Conservation (phyloP, 495 filamentous ascomycete species). For the Penicillium lividum region DNA sequence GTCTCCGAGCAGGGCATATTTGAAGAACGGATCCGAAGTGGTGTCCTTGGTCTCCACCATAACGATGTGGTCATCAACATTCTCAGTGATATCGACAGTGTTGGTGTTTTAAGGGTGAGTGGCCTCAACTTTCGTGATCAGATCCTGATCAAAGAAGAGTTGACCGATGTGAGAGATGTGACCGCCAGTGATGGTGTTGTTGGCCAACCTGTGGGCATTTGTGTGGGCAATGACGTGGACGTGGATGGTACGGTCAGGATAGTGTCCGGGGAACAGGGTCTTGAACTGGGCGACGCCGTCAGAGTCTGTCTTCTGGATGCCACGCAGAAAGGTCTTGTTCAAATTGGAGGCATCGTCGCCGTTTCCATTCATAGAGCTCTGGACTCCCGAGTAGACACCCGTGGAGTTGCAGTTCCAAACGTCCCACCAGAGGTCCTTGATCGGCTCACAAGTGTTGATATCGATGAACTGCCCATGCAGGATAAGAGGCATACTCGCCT, state of each 20-base stretch:
- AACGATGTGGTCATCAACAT: slow-evolving; percentile 22
- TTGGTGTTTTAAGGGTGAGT: slow-evolving; percentile 58
- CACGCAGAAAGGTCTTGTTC: slow-evolving; percentile 52
- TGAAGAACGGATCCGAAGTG: background rate
- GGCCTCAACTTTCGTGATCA: slow-evolving; percentile 47
- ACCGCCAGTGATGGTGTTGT: slow-evolving; percentile 52
- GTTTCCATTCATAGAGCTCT: slow-evolving; percentile 25
- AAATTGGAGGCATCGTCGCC: slow-evolving; percentile 35
- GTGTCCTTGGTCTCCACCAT: background rate
- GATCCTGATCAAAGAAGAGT: slow-evolving; percentile 58
- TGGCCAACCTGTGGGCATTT: slow-evolving; percentile 42
- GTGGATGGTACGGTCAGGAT: slow-evolving; percentile 51
- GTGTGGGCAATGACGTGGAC: slow-evolving; percentile 49
- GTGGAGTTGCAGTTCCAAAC: slow-evolving; percentile 59
- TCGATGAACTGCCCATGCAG: slow-evolving; percentile 60
- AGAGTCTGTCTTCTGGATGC: slow-evolving; percentile 46
- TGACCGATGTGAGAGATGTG: slow-evolving; percentile 58
- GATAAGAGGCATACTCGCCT: slow-evolving; percentile 51
- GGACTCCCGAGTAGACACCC: slow-evolving; percentile 48
- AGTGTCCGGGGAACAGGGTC: slow-evolving; percentile 55
- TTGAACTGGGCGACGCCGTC: slow-evolving; percentile 52
- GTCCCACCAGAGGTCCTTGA: slow-evolving; percentile 51
- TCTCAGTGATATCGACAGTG: slow-evolving; percentile 43
- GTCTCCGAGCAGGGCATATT: background rate
- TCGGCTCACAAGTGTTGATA: slow-evolving; percentile 50